Base-by-base conservation (phyloP, 768 basidiomycete genomes). In the Rhizopogon vesiculosus region DNA sequence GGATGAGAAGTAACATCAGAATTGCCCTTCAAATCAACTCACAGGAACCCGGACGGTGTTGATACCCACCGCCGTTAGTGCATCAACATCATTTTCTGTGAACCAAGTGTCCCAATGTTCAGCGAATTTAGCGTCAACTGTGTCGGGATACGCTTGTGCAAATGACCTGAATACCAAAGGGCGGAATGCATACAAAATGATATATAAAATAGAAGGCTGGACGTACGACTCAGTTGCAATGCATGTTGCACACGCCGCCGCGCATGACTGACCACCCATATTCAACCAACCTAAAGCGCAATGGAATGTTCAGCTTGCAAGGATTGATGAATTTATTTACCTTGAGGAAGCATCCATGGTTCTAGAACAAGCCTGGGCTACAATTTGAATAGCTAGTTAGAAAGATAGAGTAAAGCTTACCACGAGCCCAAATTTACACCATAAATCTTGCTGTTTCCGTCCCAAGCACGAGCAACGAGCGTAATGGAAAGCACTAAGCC, bases 31-130 rank as follows among this genome's bases (percentile, higher is more conserved):
- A 25, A 38, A 25, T 16, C 22, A 55, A 53, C 84, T 56, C 61
- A 89, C 88, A 0, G 90, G 90, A 61, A 91, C 74, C 33, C 90
- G 83, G 58, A 88, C 86, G 16, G 87, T 87, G 62, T 92, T 91
- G 60, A 91, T 83, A 3, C 85, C 85, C 1, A 74, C 72, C 3
- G 60, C 68, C 13, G 66, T 69, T 9, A 92, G 71, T n/a, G 75
- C 62, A 45, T 80, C 55, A 16, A 91, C 85, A 56, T 91, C 80
- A 1, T 68, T 49, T 56, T 87, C 72, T 7, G 74, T 85, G 66
- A 92, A 90, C 90, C 90, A 92, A 0, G 82, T 81, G 9, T 76
- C 62, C 88, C 88, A 90, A 61, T 92, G 90, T n/a, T 73, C 51
- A 33, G 81, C 75, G 58, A 91, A 86, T 18, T 61, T 80, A 8